Conservation (phyloP, 1,139 yeast genomes). For the Saccharomyces pastorianus region DNA sequence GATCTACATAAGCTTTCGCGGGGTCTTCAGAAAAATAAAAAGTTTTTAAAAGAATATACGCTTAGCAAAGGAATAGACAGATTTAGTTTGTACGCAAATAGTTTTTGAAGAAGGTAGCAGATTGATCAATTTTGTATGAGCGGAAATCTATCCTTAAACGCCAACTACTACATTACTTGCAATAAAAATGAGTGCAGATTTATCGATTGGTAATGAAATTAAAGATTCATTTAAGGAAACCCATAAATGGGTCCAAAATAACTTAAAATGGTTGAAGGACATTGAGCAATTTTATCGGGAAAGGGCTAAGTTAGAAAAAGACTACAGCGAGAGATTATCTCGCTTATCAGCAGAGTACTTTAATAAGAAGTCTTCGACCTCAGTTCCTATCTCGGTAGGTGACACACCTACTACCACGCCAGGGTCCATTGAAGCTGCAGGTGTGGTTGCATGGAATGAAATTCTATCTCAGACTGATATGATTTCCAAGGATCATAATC, state of each 20-base stretch:
- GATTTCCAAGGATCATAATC: conserved; percentile 59
- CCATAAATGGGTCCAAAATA: conserved; percentile 67
- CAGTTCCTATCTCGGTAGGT: conserved; percentile 76
- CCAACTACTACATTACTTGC: background rate
- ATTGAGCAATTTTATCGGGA: conserved; percentile 78
- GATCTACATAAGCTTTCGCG: background rate
- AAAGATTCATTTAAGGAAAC: conserved; percentile 75
- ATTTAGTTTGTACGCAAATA: background rate
- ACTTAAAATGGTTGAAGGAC: conserved; percentile 68
- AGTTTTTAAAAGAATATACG: background rate
- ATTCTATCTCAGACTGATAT: conserved; percentile 77
- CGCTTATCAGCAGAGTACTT: conserved; percentile 62
- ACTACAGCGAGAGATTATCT: conserved; percentile 63
- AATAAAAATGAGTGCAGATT: conserved; percentile 17
- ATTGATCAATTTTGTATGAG: background rate
- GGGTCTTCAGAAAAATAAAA: background rate
- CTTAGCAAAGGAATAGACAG: background rate
- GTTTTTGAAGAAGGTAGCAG: background rate
- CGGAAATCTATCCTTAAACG: background rate
- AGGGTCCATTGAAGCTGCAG: conserved; percentile 86
- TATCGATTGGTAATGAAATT: conserved; percentile 57
- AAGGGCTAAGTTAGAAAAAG: conserved; percentile 72
- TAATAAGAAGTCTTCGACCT: conserved; percentile 63
- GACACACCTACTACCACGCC: conserved; percentile 88
- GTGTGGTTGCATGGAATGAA: conserved; percentile 92